A percentile compares a stretch with the other conserved stretches of the same genome.
Conservation (phyloP, 1,284 basidiomycete genomes). For the Marasmius oreades region DNA sequence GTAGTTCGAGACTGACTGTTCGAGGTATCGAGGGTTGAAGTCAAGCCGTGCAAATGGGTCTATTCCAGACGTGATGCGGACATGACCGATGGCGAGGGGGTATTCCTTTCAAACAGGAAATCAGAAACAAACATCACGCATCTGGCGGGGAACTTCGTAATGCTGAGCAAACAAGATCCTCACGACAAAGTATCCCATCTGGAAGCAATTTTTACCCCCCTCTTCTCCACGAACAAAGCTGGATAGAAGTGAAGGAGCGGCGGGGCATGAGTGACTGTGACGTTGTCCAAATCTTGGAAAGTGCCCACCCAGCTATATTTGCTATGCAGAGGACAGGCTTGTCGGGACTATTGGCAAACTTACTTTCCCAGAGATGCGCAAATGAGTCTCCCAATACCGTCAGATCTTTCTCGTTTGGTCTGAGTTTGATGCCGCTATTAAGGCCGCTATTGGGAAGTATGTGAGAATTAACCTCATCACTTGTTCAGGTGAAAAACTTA, state of each 20-base stretch:
- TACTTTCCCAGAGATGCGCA: conserved; percentile 36
- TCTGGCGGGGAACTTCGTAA: no score
- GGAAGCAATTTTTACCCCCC: conserved; percentile 31
- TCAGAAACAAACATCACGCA: no score
- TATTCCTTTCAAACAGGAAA: conserved; percentile 21
- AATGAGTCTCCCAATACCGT: conserved; percentile 42
- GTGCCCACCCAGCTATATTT: conserved; percentile 26
- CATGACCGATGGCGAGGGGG: conserved; percentile 31
- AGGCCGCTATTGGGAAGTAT: conserved; percentile 27
- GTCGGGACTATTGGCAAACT: conserved; percentile 42
- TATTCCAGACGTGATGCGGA: conserved; percentile 33
- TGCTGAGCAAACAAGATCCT: conserved; percentile 1
- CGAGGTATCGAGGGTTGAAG: conserved; percentile 28
- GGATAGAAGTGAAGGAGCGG: no score
- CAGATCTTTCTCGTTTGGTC: conserved; percentile 40
- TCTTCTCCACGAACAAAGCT: no score
- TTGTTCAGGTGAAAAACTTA: conserved; percentile 20
- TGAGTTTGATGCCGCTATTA: conserved; percentile 46
- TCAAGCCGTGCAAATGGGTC: conserved; percentile 27
- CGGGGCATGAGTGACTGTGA: no score
- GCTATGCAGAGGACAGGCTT: conserved; percentile 43
- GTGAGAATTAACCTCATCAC: not conserved
- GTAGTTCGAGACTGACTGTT: conserved; percentile 13
- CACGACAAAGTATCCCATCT: conserved; percentile 28
- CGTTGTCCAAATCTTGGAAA: not conserved